These are phyloP conservation scores for Podila clonocystis DNA, from an alignment of 192 early-diverging fungal species.

Conservation along the genomic window DNA sequence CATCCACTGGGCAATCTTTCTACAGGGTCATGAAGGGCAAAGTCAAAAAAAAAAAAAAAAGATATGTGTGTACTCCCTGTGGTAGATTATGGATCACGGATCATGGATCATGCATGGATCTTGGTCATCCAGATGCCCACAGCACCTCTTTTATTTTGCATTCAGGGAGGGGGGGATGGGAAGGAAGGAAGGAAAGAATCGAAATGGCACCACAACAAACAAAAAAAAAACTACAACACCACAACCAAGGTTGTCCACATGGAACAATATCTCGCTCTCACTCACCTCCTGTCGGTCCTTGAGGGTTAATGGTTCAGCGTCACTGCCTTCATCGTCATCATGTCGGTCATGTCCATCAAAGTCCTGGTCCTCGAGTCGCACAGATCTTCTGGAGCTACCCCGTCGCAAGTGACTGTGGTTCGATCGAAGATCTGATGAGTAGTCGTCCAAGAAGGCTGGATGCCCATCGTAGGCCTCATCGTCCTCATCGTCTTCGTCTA, in stretches of 20 bases:
- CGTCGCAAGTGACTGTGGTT: constrained; percentile 27
- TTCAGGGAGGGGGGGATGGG: neutral
- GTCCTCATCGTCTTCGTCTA: constrained; percentile 48
- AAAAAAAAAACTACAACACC: neutral
- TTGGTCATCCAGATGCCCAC: too few relatives aligned
- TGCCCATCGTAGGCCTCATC: constrained; percentile 30
- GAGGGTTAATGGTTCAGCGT: constrained; percentile 60
- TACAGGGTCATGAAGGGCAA: too few relatives aligned
- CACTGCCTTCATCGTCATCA: constrained; percentile 52
- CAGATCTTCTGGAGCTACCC: constrained; percentile 38
- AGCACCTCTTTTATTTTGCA: too few relatives aligned
- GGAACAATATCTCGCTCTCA: neutral
- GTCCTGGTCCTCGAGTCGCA: constrained; percentile 37
- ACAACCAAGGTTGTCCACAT: neutral
- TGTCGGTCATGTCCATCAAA: constrained; percentile 25
- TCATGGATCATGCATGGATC: too few relatives aligned
- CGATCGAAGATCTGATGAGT: constrained; percentile 11
- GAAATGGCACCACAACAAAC: neutral
- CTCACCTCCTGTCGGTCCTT: constrained; percentile 67
- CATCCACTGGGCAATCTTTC: too few relatives aligned
- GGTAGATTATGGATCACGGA: too few relatives aligned
- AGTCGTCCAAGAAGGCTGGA: neutral
- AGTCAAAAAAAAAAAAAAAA: too few relatives aligned
- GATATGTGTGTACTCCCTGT: too few relatives aligned
- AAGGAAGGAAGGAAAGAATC: neutral